These are phyloP conservation scores for Glebionis coronaria DNA, from an alignment of 129 eudicot species.

Conservation along the genomic window DNA sequence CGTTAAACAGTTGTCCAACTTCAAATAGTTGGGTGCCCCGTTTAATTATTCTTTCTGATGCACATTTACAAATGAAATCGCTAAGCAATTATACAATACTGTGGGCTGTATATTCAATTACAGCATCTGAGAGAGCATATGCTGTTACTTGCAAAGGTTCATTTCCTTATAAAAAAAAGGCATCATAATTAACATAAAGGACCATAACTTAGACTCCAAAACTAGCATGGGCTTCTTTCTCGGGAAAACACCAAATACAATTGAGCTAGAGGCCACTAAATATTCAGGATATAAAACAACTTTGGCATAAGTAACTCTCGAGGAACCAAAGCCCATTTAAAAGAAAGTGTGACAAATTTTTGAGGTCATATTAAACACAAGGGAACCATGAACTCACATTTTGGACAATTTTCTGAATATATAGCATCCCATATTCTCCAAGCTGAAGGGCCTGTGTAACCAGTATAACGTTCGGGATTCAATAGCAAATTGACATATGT, in stretches of 20 bases:
- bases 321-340: constrained; percentile 1
- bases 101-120: constrained; percentile 11
- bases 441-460: constrained; percentile 95
- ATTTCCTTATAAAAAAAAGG: background rate
- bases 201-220: constrained; percentile 1
- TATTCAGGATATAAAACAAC: background rate
- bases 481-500: constrained; percentile 84
- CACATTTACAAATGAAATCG: background rate
- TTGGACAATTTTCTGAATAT: constrained; percentile 94
- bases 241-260: constrained; percentile 4
- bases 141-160: constrained; percentile 5
- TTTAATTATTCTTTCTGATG: too few relatives aligned
- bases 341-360: background rate
- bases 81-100: constrained; percentile 2
- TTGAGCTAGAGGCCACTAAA: constrained; percentile 5
- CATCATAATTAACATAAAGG: background rate
- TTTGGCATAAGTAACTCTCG: constrained; percentile 2
- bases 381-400: constrained; percentile 54
- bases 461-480: constrained; percentile 95
- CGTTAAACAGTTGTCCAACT: background rate
- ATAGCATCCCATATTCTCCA: constrained; percentile 98
- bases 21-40: background rate
- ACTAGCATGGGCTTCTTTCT: constrained; percentile 2
- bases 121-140: constrained; percentile 10
- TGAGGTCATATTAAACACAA: background rate